Evolutionary conservation across 2,329 filamentous ascomycete genomes (phyloP).

Genomic region (Eutypa lata): DNA sequence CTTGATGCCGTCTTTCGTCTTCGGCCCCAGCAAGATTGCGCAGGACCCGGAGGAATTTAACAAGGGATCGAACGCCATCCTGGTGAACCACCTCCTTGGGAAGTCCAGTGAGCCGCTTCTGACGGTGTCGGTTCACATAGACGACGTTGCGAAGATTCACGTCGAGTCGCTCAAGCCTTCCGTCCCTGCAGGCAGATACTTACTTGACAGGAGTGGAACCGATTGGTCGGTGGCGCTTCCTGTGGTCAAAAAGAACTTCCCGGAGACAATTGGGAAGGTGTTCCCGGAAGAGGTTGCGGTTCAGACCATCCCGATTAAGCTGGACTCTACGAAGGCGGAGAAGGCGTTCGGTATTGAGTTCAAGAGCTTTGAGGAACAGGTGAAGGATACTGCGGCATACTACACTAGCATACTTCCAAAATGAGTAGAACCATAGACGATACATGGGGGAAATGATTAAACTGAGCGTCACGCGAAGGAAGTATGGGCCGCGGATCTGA

Average conservation of each 20-base stretch:
- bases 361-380: slow-evolving; percentile 2
- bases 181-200: slow-evolving; percentile 1
- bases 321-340: slow-evolving; percentile 1
- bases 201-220: neutral
- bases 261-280: neutral
- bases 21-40: neutral
- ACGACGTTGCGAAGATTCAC: slow-evolving; percentile 3
- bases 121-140: slow-evolving; percentile 2
- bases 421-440: too few relatives aligned
- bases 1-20: neutral
- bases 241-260: neutral
- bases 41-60: neutral
- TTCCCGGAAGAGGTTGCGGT: neutral
- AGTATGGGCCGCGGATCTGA: too few relatives aligned
- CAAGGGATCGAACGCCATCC: slow-evolving; percentile 1
- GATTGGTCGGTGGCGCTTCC: too few relatives aligned
- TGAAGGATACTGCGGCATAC: neutral
- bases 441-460: too few relatives aligned
- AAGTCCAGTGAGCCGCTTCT: neutral
- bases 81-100: slow-evolving; percentile 3
- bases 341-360: slow-evolving; percentile 1
- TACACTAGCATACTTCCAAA: neutral
- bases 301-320: neutral
- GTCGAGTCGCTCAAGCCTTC: neutral
- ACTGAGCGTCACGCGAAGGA: too few relatives aligned